phyloP scores from a whole-genome alignment of 306 rosid species.

The Vachellia pachyceras region DNA sequence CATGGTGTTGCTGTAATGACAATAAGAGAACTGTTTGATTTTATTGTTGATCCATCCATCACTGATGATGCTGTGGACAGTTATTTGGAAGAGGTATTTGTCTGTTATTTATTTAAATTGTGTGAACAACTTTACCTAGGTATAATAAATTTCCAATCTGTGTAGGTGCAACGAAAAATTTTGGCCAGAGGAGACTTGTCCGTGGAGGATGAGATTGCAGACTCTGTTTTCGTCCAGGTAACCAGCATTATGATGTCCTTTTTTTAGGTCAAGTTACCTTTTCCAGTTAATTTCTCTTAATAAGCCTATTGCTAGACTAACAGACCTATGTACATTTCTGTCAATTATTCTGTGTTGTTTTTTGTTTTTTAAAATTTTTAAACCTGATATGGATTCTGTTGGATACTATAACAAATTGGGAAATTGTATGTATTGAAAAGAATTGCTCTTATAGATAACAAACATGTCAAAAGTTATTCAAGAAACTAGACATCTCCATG shows the following conservation, averaged over 20 bases:
- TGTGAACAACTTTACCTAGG: conserved; percentile 31
- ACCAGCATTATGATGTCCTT: conserved; percentile 22
- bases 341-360: background rate
- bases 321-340: background rate
- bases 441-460: background rate
- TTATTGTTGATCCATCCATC: conserved; percentile 83
- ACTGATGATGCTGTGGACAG: conserved; percentile 75
- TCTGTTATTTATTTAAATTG: background rate
- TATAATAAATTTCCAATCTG: conserved; percentile 12
- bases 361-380: background rate
- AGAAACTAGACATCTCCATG: background rate
- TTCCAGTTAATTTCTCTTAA: background rate
- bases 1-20: conserved; percentile 96
- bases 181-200: conserved; percentile 67
- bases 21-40: conserved; percentile 81
- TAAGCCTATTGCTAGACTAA: background rate
- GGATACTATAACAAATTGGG: background rate
- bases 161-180: conserved; percentile 70
- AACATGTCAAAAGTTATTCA: background rate
- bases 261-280: background rate
- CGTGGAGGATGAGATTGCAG: conserved; percentile 86
- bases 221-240: conserved; percentile 79
- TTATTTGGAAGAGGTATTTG: conserved; percentile 81
- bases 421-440: background rate
- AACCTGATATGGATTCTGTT: conserved; percentile 18